Base-by-base conservation (phyloP, 345 rosid genomes). In the Brassica juncea region DNA sequence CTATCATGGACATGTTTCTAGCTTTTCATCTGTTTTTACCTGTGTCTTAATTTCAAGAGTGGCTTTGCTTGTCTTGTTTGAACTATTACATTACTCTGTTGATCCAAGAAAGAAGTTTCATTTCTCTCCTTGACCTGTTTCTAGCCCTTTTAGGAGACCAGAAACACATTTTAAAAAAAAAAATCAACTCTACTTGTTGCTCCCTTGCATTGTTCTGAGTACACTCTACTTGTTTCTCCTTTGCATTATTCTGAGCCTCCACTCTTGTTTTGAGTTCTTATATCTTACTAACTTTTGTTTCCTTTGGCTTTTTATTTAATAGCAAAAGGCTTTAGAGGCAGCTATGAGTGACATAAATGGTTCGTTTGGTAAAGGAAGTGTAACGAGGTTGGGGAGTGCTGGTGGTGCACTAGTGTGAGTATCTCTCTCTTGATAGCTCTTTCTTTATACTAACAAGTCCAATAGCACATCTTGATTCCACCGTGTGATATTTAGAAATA, bases 301-400 rank as follows among this genome's bases (percentile, higher is more conserved):
- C 25, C 25, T 23, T 23, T 23, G 25, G 25, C 25, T 23, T 23
- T 23, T 23, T 23, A 23, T 23, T 23, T 23, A 23, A 52, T 87
- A 94, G 97, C 97, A 91, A 94, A 94, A 91, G 73, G 97, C 97
- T 44, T 74, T 94, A 84, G 99, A 94, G 23, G 94, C 97, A 44
- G 99, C 97, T 30, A 91, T 94, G 97, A 86, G 87, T 78, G 99
- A 92, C 73, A 91, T 94, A 39, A 94, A 94, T 70, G 85, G 64
- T 70, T 89, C 95, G 19, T 94, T 92, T 82, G 97, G 99, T 54
- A 91, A 91, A 86, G 95, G 99, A 78, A 92, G 97, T 71, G 97
- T 94, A 69, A 94, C 97, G 4, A 86, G 97, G 84, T 82, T 94
- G 85, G 99, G 99, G 14, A 91, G 95, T 82, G 94, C 97, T 21